Conservation (phyloP, 495 filamentous ascomycete genomes). For the Penicillium angulare region DNA sequence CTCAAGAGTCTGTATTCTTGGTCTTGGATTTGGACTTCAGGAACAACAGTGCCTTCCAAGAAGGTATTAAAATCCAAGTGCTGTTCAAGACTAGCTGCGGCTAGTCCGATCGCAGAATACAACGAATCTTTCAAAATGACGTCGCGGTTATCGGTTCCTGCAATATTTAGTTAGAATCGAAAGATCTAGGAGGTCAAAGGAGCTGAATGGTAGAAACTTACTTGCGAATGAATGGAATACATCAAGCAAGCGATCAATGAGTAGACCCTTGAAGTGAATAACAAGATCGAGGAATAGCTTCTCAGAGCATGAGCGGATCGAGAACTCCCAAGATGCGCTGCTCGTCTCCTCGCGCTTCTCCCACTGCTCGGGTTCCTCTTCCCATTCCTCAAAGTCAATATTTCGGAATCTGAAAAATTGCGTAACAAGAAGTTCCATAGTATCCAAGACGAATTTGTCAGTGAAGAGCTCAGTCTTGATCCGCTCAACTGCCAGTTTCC, state of each 20-base stretch:
- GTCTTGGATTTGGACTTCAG: conserved; percentile 73
- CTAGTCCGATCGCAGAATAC: conserved; percentile 87
- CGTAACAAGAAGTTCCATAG: conserved; percentile 80
- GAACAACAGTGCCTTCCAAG: conserved; percentile 67
- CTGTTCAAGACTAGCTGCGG: conserved; percentile 69
- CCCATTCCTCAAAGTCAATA: conserved; percentile 84
- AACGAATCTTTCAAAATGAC: conserved; percentile 87
- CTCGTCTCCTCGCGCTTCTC: conserved; percentile 77
- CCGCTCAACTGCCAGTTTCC: conserved; percentile 58
- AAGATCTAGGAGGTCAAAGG: background rate
- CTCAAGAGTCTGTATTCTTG: conserved; percentile 84
- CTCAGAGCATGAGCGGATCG: conserved; percentile 85
- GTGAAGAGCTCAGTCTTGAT: conserved; percentile 73
- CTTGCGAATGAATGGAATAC: conserved; percentile 76
- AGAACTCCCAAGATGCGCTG: conserved; percentile 80
- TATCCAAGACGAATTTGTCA: conserved; percentile 67
- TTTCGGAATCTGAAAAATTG: conserved; percentile 86
- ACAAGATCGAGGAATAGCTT: conserved; percentile 91
- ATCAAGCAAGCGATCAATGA: conserved; percentile 69
- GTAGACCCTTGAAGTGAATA: conserved; percentile 76
- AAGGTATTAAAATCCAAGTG: conserved; percentile 80
- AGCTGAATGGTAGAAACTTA: conserved; percentile 37
- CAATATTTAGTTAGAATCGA: background rate
- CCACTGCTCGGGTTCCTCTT: conserved; percentile 91
- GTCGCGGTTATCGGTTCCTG: conserved; percentile 59